Evolutionary conservation across 2,329 filamentous ascomycete species (phyloP).

Genomic region (Apiospora arundinis): DNA sequence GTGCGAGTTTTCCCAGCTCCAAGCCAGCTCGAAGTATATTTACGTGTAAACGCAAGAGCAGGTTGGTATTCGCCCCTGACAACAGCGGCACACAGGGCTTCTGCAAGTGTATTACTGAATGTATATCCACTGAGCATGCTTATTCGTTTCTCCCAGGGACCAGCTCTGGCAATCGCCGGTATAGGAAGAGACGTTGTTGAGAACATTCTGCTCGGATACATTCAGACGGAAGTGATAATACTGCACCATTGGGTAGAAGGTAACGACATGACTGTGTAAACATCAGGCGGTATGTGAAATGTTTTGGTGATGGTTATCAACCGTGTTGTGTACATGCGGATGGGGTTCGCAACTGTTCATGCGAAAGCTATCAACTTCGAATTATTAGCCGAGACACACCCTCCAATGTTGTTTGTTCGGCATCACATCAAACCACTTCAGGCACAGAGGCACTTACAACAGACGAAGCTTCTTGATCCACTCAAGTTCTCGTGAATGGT

Average conservation of each 20-base stretch:
- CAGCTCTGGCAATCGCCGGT: background rate
- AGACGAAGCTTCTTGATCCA: no score
- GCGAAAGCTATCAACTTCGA: background rate
- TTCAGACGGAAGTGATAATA: background rate
- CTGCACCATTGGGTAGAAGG: background rate
- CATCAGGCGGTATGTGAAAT: background rate
- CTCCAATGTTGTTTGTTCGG: no score
- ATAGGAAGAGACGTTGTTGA: background rate
- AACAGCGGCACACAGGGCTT: background rate
- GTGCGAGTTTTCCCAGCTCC: background rate
- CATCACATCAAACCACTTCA: no score
- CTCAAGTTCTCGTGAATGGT: no score
- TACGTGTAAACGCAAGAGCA: background rate
- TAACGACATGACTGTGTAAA: background rate
- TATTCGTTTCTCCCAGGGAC: background rate
- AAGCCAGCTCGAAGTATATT: background rate
- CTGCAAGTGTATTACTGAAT: no score
- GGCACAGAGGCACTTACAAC: no score
- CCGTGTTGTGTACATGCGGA: background rate
- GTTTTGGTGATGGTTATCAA: background rate
- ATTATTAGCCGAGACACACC: no score
- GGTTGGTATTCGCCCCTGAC: no score
- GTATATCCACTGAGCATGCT: background rate
- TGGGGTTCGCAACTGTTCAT: background rate
- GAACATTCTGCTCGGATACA: background rate